Conservation (phyloP, 2,329 filamentous ascomycete species). For the Cordyceps militaris region DNA sequence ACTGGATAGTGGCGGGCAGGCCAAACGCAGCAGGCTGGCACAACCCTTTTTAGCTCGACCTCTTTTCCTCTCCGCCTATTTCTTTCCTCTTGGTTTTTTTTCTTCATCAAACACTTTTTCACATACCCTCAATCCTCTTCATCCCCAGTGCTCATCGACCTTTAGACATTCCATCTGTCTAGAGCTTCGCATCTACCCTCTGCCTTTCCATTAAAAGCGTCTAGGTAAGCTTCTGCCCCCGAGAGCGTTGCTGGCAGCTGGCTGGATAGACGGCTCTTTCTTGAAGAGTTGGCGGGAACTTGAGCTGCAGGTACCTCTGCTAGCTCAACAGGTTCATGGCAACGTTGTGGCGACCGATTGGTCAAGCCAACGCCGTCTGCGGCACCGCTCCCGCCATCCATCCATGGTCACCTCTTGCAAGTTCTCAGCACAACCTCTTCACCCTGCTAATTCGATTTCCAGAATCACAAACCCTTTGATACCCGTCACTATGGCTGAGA, state of each 20-base stretch:
- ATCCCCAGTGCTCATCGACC: slow-evolving; percentile 20
- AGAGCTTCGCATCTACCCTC: slow-evolving; percentile 15
- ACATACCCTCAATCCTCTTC: slow-evolving; percentile 14
- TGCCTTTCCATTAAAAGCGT: slow-evolving; percentile 17
- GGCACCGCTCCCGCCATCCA: not conserved
- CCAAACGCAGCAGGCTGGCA: slow-evolving; percentile 19
- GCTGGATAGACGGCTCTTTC: not conserved
- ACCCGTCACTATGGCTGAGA: slow-evolving; percentile 76
- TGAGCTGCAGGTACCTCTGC: not conserved
- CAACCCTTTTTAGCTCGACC: slow-evolving; percentile 31
- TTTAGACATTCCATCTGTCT: slow-evolving; percentile 21
- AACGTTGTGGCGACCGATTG: not conserved
- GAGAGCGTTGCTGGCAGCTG: not conserved
- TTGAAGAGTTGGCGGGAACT: not conserved
- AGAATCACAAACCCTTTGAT: slow-evolving; percentile 29
- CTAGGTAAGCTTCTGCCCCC: slow-evolving; percentile 17
- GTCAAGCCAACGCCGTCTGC: not conserved
- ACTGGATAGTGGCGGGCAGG: slow-evolving; percentile 24
- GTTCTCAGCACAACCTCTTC: not conserved
- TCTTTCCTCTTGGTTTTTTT: slow-evolving; percentile 18
- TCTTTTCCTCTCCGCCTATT: slow-evolving; percentile 15
- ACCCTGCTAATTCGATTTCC: slow-evolving; percentile 11
- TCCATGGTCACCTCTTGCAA: not conserved
- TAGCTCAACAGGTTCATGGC: not conserved
- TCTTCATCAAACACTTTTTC: slow-evolving; percentile 16